Evolutionary conservation across 345 rosid genomes (phyloP).

Genomic region (Excoecaria cochinchinensis): DNA sequence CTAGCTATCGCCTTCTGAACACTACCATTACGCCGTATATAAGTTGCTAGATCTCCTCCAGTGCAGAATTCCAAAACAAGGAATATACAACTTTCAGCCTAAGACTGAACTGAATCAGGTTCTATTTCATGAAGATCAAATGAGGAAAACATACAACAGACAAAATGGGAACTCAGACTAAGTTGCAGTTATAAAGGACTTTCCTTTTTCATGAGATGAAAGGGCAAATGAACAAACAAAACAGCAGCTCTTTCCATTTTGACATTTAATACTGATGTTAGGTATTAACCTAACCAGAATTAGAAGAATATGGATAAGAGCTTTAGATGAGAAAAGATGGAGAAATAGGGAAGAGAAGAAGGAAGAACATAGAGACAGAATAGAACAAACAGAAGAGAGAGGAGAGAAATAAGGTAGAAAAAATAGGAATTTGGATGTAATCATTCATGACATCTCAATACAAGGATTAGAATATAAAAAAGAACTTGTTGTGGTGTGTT

Average conservation of each 20-base stretch:
- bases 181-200: neutral
- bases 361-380: too few species aligned
- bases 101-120: constrained; percentile 13
- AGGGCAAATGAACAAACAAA: neutral
- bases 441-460: too few species aligned
- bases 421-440: too few species aligned
- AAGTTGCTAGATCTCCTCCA: constrained; percentile 59
- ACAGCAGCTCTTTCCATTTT: neutral
- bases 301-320: too few species aligned
- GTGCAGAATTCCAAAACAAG: constrained; percentile 60
- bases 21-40: constrained; percentile 44
- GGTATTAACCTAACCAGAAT: too few species aligned
- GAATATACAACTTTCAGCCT: constrained; percentile 45
- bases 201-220: neutral
- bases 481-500: too few species aligned
- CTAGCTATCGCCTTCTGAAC: constrained; percentile 49
- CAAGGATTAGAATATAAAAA: too few species aligned
- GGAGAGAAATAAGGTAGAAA: too few species aligned
- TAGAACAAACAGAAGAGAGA: too few species aligned
- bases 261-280: too few species aligned
- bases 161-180: neutral
- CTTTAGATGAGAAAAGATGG: too few species aligned
- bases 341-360: too few species aligned
- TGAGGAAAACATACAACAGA: neutral
- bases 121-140: neutral